Evolutionary conservation across 148 eudicot species (phyloP).

Genomic region (Pouteria glomerata): DNA sequence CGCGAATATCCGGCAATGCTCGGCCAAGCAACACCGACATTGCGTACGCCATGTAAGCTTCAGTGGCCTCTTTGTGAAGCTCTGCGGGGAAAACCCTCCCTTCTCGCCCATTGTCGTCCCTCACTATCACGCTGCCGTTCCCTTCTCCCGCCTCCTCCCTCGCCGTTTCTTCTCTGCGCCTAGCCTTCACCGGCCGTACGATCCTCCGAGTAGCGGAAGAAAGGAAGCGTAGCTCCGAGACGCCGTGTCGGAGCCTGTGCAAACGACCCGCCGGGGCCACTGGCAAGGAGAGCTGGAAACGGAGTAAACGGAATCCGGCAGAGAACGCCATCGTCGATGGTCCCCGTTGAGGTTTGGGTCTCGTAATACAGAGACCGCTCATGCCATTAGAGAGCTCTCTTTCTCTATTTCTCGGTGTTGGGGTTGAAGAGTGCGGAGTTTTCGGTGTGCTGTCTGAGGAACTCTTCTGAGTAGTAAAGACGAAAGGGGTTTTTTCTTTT

Average conservation of each 20-base stretch:
- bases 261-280: slow-evolving; percentile 11
- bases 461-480: not conserved
- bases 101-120: slow-evolving; percentile 26
- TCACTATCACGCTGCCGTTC: slow-evolving; percentile 20
- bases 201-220: slow-evolving; percentile 21
- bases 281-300: slow-evolving; percentile 19
- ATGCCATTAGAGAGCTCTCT: slow-evolving; percentile 20
- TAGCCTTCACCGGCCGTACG: slow-evolving; percentile 20
- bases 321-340: slow-evolving; percentile 42
- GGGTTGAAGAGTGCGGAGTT: not conserved
- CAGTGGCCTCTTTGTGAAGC: slow-evolving; percentile 92
- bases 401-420: slow-evolving; percentile 2
- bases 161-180: slow-evolving; percentile 21
- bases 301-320: slow-evolving; percentile 40
- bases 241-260: slow-evolving; percentile 8
- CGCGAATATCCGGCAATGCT: slow-evolving; percentile 89
- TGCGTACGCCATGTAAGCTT: slow-evolving; percentile 92
- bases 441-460: not conserved
- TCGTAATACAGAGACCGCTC: not conserved
- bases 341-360: not conserved
- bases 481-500: too few relatives aligned
- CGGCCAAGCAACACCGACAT: slow-evolving; percentile 96
- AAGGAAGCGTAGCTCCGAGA: slow-evolving; percentile 43
- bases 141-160: slow-evolving; percentile 17
- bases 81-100: slow-evolving; percentile 62